Percentiles rank a stretch among this genome's conserved stretches.
phyloP scores from a whole-genome alignment of 1,284 basidiomycete species.

The Tilletia setariae region DNA sequence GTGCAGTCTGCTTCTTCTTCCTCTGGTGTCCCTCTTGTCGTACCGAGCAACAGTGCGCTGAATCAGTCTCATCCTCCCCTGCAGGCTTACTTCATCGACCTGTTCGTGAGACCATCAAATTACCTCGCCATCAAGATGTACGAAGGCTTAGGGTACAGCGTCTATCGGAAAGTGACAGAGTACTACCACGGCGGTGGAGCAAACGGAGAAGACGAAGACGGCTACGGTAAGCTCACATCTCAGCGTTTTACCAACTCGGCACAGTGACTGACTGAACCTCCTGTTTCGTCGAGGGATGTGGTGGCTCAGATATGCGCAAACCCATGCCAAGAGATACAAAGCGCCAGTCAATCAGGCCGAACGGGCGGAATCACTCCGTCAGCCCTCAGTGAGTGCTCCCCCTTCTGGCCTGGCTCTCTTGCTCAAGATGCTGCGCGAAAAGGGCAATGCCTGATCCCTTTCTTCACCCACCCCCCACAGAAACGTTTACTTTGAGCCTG shows the following conservation, averaged over 20 bases:
- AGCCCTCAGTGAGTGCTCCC: constrained; percentile 39
- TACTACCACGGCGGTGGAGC: constrained; percentile 77
- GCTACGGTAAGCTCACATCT: constrained; percentile 67
- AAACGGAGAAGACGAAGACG: constrained; percentile 70
- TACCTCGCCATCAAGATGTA: constrained; percentile 69
- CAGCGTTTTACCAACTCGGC: background rate
- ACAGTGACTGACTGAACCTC: background rate
- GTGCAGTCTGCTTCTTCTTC: background rate
- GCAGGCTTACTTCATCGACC: constrained; percentile 78
- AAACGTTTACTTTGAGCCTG: constrained; percentile 7
- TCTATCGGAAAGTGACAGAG: constrained; percentile 76
- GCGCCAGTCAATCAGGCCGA: constrained; percentile 32
- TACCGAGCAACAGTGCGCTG: too few species aligned
- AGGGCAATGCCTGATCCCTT: too few species aligned
- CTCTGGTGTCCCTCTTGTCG: too few species aligned
- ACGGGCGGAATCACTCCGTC: constrained; percentile 37
- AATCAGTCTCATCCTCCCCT: too few species aligned
- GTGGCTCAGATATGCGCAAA: constrained; percentile 70
- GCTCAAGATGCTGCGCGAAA: too few species aligned
- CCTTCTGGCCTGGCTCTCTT: background rate
- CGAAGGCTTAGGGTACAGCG: constrained; percentile 78
- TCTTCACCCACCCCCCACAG: too few species aligned
- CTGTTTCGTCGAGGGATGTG: background rate
- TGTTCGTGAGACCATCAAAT: constrained; percentile 76
- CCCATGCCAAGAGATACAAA: constrained; percentile 40